Percentiles rank a stretch among this genome's conserved stretches.
These are phyloP conservation scores for Pythium periplocum DNA, from an alignment of 352 stramenopile species.

Conservation along the genomic window DNA sequence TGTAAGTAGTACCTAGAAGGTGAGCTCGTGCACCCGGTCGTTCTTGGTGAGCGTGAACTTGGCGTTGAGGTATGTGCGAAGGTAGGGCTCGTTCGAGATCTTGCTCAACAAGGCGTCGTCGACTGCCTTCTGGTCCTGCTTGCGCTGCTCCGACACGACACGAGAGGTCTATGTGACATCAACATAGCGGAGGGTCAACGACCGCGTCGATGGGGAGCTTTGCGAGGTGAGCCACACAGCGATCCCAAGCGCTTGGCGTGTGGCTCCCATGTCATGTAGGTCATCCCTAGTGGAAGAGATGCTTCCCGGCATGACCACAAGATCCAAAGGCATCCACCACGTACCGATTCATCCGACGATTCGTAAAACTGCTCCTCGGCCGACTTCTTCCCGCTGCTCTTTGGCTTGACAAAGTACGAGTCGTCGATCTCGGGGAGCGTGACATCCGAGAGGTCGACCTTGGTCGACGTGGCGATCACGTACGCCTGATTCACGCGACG, in stretches of 20 bases:
- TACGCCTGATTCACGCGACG: conserved; percentile 96
- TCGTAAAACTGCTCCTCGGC: conserved; percentile 91
- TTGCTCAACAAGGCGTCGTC: conserved; percentile 81
- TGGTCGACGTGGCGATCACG: conserved; percentile 97
- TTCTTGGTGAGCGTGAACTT: conserved; percentile 93
- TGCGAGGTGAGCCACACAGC: conserved; percentile 15
- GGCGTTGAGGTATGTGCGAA: conserved; percentile 93
- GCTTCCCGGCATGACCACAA: too few species aligned
- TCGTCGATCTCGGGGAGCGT: conserved; percentile 90
- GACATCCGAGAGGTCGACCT: conserved; percentile 91
- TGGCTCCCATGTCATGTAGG: background rate
- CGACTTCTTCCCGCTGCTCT: conserved; percentile 53
- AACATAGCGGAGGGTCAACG: conserved; percentile 5
- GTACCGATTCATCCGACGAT: conserved; percentile 17
- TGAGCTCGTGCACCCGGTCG: conserved; percentile 95
- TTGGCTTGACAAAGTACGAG: conserved; percentile 91
- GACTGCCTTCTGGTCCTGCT: conserved; percentile 95
- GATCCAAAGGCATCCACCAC: conserved; percentile 10
- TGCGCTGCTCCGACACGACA: conserved; percentile 90
- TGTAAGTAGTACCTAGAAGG: conserved; percentile 86
- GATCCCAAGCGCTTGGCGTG: conserved; percentile 57
- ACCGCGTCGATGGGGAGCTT: conserved; percentile 31
- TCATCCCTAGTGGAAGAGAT: too few species aligned
- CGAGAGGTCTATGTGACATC: conserved; percentile 24
- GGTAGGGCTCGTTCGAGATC: conserved; percentile 65